Base-by-base conservation (phyloP, 129 eudicot species). In the Arctium minus region DNA sequence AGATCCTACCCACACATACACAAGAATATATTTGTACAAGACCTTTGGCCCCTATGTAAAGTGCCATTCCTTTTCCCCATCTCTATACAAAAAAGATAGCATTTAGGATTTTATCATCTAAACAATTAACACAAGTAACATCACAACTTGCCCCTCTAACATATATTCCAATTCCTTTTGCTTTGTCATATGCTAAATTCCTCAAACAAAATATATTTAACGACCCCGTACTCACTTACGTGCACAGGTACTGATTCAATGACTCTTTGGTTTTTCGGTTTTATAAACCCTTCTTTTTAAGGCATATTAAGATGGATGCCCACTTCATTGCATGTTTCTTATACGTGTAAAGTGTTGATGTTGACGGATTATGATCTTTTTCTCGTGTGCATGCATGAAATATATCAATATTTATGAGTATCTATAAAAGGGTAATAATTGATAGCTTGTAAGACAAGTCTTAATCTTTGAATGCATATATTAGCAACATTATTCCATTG, bases 21-120 rank as follows among this genome's bases (percentile, higher is more conserved):
- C n/a, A 73, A 37, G 79, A 73, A 81, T 80, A 72, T 71, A 27
- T 33, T 56, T 81, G 46, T 65, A 78, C 76, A 62, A 44, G 36
- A 69, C 83, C 80, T 29, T 84, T 33, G 65, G 83, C 74, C 71
- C 56, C 87, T 32, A 42, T 38, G 42, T 42, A 72, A 84, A 84
- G 79, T 62, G 79, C 70, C 75, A 50, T 78, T 72, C 46, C 87
- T 72, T 83, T 71, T 71, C 48, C 50, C 46, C 68, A 78, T 78
- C 82, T 48, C 64, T 42, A 72, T 73, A 78, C 39, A 82, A 68
- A 90, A 80, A 84, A 76, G 18, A 70, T 77, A 37, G 83, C 88
- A 79, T 76, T 48, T 64, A 5, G 32, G 86, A 88, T 87, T 88
- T 78, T 90, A 91, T 89, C 85, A 91, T 91, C 85, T 87, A 86